Percentiles rank a stretch among this genome's conserved stretches.
Evolutionary conservation across 2,329 filamentous ascomycete species (phyloP).

Genomic region (Nemania serpens): DNA sequence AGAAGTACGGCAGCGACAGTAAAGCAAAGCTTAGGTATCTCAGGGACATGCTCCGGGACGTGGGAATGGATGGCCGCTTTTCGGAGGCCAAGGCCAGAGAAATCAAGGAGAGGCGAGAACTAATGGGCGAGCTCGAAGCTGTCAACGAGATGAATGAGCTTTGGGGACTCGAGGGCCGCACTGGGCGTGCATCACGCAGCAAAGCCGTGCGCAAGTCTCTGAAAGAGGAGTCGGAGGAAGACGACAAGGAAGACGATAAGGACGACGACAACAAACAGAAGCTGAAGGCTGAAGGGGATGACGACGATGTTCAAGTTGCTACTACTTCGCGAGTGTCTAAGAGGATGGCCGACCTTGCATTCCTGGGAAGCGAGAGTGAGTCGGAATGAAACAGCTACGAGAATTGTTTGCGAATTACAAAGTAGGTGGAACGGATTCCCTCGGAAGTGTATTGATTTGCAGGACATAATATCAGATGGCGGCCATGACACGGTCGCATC

Average conservation of each 20-base stretch:
- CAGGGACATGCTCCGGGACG: slow-evolving; percentile 75
- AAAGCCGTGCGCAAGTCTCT: slow-evolving; percentile 43
- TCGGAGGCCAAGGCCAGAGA: slow-evolving; percentile 81
- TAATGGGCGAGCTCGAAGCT: slow-evolving; percentile 81
- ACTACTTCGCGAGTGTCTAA: slow-evolving; percentile 48
- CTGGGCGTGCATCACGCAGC: slow-evolving; percentile 49
- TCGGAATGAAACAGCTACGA: slow-evolving; percentile 52
- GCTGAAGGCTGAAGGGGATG: slow-evolving; percentile 40
- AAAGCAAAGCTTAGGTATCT: slow-evolving; percentile 85
- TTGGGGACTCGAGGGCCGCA: slow-evolving; percentile 67
- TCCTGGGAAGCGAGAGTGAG: slow-evolving; percentile 72
- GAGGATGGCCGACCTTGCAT: slow-evolving; percentile 61
- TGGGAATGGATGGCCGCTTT: slow-evolving; percentile 88
- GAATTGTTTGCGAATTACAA: not conserved
- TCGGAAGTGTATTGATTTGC: slow-evolving; percentile 7
- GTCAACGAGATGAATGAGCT: slow-evolving; percentile 79
- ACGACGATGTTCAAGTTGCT: slow-evolving; percentile 40
- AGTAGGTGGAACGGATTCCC: not conserved
- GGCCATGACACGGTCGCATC: not conserved
- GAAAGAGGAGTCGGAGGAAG: slow-evolving; percentile 46
- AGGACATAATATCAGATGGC: not conserved
- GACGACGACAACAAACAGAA: slow-evolving; percentile 40
- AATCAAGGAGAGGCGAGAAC: slow-evolving; percentile 86
- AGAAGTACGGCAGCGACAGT: slow-evolving; percentile 69
- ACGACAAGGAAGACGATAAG: slow-evolving; percentile 37